phyloP scores from a whole-genome alignment of 2,329 filamentous ascomycete genomes.

The Camptophora hylomeconis region DNA sequence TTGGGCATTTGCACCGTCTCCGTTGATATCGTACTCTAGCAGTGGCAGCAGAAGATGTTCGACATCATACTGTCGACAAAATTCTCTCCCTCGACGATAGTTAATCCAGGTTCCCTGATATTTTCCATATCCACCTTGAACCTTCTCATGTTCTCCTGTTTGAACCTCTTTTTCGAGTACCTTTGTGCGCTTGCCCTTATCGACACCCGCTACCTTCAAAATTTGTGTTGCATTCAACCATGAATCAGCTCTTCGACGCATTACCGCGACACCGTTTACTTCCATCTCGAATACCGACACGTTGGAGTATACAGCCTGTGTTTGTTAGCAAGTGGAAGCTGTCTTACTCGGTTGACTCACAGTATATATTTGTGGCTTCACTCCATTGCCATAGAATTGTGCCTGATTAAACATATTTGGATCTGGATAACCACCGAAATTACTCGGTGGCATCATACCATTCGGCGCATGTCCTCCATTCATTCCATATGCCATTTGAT shows the following conservation, averaged over 20 bases:
- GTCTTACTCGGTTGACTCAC: conserved; percentile 18
- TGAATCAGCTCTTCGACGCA: conserved; percentile 87
- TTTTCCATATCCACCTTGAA: conserved; percentile 95
- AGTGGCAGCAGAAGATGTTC: conserved; percentile 35
- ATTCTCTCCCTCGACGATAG: conserved; percentile 80
- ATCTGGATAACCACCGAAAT: conserved; percentile 28
- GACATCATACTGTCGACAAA: conserved; percentile 62
- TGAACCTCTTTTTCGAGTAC: conserved; percentile 96
- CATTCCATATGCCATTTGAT: conserved; percentile 18
- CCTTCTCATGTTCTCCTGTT: conserved; percentile 93
- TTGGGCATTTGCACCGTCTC: conserved; percentile 47
- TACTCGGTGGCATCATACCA: conserved; percentile 22
- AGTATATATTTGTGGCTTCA: conserved; percentile 31
- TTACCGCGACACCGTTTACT: conserved; percentile 81
- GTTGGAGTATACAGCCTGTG: conserved; percentile 76
- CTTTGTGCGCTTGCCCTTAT: conserved; percentile 95
- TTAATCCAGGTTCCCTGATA: conserved; percentile 99
- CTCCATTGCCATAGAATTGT: conserved; percentile 12
- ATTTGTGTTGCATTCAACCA: conserved; percentile 99
- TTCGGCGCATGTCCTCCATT: conserved; percentile 16
- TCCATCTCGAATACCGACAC: conserved; percentile 99
- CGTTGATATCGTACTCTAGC: conserved; percentile 36
- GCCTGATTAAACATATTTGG: conserved; percentile 26
- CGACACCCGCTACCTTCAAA: conserved; percentile 89
- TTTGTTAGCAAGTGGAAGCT: conserved; percentile 3